phyloP scores from a whole-genome alignment of 768 basidiomycete species.

The Inosperma sp. region DNA sequence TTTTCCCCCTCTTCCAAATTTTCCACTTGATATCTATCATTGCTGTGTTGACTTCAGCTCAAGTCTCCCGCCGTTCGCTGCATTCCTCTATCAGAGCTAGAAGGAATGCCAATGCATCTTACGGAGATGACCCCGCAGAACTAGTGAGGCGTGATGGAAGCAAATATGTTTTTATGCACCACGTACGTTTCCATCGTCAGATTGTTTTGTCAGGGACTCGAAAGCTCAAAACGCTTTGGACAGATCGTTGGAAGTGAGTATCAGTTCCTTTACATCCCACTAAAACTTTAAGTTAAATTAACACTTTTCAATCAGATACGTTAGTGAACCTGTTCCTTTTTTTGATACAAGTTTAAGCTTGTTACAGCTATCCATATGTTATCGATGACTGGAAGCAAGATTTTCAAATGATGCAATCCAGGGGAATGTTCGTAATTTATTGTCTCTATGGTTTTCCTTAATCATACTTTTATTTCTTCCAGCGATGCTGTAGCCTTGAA shows the following conservation, averaged over 20 bases:
- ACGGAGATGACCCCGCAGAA: slow-evolving; percentile 23
- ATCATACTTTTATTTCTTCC: slow-evolving; percentile 16
- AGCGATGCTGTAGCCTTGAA: slow-evolving; percentile 64
- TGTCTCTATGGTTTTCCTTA: not conserved
- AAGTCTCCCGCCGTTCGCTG: too few species aligned
- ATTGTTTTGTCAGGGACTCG: not conserved
- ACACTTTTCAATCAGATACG: slow-evolving; percentile 42
- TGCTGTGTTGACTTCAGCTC: too few species aligned
- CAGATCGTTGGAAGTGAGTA: slow-evolving; percentile 48
- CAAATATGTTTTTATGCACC: slow-evolving; percentile 51
- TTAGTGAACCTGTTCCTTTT: slow-evolving; percentile 20
- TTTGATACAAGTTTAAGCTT: not conserved
- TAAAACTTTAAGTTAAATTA: slow-evolving; percentile 3
- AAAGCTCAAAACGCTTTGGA: too few species aligned
- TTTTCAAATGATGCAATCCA: slow-evolving; percentile 37
- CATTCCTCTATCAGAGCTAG: too few species aligned
- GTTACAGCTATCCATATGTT: slow-evolving; percentile 37
- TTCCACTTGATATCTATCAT: too few species aligned
- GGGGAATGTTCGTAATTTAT: slow-evolving; percentile 35
- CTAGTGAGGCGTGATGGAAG: slow-evolving; percentile 38
- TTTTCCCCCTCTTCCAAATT: too few species aligned
- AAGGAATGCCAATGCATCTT: too few species aligned
- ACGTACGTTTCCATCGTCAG: slow-evolving; percentile 30
- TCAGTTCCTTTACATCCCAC: not conserved
- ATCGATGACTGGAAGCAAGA: slow-evolving; percentile 39